phyloP scores from a whole-genome alignment of 352 stramenopile genomes.

The Aphanomyces euteiches region DNA sequence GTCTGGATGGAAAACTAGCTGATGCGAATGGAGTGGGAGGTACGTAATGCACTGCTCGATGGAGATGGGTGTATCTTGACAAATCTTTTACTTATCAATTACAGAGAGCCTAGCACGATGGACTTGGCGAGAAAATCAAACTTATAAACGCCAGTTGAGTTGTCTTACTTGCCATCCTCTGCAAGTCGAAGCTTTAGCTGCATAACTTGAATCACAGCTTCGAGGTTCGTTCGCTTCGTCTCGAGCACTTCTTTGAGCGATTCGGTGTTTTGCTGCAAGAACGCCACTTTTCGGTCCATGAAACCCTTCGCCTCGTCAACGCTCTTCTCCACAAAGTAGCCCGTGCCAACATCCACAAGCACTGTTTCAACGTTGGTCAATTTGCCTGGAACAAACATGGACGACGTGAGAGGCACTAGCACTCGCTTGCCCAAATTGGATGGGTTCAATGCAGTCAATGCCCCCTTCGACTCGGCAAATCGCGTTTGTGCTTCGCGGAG shows the following conservation, averaged over 20 bases:
- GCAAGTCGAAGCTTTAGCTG: constrained; percentile 68
- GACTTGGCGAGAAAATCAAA: no score
- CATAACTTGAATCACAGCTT: constrained; percentile 78
- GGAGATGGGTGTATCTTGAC: not conserved
- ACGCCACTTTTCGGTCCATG: constrained; percentile 89
- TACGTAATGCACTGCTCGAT: no score
- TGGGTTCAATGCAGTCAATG: constrained; percentile 53
- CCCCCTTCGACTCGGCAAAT: constrained; percentile 76
- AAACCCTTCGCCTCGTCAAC: constrained; percentile 86
- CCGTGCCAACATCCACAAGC: constrained; percentile 92
- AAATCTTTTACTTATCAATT: constrained; percentile 1
- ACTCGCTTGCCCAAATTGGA: constrained; percentile 75
- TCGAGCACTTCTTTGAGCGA: constrained; percentile 87
- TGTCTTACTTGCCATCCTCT: constrained; percentile 12
- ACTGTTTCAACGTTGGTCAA: constrained; percentile 84
- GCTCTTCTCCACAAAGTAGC: constrained; percentile 93
- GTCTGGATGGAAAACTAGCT: no score
- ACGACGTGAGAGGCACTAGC: constrained; percentile 93
- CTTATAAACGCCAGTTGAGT: not conserved
- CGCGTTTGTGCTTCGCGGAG: constrained; percentile 72
- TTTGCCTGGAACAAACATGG: constrained; percentile 90
- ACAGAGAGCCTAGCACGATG: no score
- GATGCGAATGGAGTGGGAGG: no score
- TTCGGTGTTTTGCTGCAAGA: constrained; percentile 91
- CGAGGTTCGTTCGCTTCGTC: constrained; percentile 75